phyloP scores from a whole-genome alignment of 352 stramenopile species.

The Pythium biforme region DNA sequence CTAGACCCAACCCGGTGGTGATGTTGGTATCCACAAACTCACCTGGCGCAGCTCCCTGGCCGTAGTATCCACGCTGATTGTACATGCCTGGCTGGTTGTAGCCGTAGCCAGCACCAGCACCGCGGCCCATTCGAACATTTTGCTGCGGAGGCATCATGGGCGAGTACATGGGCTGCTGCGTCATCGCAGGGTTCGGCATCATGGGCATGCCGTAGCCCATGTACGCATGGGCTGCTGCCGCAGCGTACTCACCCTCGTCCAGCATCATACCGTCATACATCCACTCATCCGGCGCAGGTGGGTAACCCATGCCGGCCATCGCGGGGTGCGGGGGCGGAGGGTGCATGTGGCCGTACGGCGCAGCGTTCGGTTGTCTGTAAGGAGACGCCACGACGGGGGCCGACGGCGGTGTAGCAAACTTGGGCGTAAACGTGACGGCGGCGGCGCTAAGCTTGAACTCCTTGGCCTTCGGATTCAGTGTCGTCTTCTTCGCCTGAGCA shows the following conservation, averaged over 20 bases:
- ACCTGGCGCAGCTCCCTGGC: constrained; percentile 34
- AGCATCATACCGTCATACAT: constrained; percentile 66
- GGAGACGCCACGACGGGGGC: constrained; percentile 35
- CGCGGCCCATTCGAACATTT: constrained; percentile 45
- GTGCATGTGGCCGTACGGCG: constrained; percentile 33
- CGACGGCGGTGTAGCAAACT: constrained; percentile 32
- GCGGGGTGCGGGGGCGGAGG: constrained; percentile 37
- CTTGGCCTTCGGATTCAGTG: constrained; percentile 85
- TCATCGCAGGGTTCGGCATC: constrained; percentile 53
- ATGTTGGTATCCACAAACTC: background rate
- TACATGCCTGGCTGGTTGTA: constrained; percentile 52
- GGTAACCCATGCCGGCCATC: constrained; percentile 43
- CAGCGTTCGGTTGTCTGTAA: constrained; percentile 40
- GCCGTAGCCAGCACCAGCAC: constrained; percentile 32
- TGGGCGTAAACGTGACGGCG: constrained; percentile 69
- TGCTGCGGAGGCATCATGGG: constrained; percentile 69
- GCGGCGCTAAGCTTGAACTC: constrained; percentile 83
- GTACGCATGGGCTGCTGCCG: constrained; percentile 53
- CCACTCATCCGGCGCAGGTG: constrained; percentile 67
- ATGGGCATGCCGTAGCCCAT: constrained; percentile 68
- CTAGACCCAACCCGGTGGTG: background rate
- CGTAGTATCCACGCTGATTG: constrained; percentile 58
- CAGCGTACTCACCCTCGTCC: constrained; percentile 43
- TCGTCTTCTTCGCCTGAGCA: constrained; percentile 40
- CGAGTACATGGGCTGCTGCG: constrained; percentile 63